phyloP scores from a whole-genome alignment of 2,329 filamentous ascomycete species.

The Talaromyces sp. region DNA sequence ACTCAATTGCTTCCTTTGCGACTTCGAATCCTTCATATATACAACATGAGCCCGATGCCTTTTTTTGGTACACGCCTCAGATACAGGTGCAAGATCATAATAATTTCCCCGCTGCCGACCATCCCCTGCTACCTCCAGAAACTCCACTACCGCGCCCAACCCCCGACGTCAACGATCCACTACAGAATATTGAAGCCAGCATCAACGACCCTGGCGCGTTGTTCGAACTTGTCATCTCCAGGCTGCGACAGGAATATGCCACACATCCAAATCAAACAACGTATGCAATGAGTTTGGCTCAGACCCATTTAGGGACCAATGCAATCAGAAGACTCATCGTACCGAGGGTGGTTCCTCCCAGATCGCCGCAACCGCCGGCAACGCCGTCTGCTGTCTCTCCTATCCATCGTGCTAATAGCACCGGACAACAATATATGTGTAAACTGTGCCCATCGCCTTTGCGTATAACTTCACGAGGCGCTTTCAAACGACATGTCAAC shows the following conservation, averaged over 20 bases:
- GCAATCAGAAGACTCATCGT: neutral
- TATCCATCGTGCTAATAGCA: neutral
- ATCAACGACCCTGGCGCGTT: neutral
- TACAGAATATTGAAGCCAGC: neutral
- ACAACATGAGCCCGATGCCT: neutral
- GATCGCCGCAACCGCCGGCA: neutral
- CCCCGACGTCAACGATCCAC: neutral
- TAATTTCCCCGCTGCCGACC: neutral
- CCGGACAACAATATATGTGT: neutral
- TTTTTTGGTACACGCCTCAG: neutral
- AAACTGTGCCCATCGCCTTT: neutral
- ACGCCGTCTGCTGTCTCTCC: neutral
- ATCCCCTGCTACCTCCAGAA: neutral
- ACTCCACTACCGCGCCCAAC: neutral
- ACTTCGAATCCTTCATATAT: neutral
- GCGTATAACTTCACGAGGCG: neutral
- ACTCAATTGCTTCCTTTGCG: neutral
- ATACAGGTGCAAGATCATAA: neutral
- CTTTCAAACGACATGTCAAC: conserved; percentile 17
- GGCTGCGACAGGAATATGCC: neutral
- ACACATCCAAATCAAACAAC: conserved; percentile 4
- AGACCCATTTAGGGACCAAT: conserved; percentile 4
- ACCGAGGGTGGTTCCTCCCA: neutral
- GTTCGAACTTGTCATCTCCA: neutral
- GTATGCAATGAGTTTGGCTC: neutral